Evolutionary conservation across 2,329 filamentous ascomycete genomes (phyloP).

Genomic region (Colletotrichum horii): DNA sequence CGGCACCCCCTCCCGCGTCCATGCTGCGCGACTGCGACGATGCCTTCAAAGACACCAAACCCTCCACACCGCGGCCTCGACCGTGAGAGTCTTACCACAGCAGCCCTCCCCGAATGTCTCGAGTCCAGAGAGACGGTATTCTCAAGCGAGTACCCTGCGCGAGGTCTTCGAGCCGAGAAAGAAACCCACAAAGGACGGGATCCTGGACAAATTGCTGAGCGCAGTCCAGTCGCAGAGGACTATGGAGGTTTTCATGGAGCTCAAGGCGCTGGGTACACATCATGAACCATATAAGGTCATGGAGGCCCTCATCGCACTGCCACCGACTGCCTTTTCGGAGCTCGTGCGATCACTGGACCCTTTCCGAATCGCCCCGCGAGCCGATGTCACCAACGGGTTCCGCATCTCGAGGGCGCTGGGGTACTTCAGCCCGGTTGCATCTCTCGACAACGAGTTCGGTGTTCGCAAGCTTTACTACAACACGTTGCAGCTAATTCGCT

Average conservation of each 20-base stretch:
- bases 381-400: conserved; percentile 53
- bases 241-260: conserved; percentile 25
- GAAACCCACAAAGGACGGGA: background rate
- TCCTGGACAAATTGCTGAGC: conserved; percentile 26
- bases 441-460: conserved; percentile 47
- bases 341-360: conserved; percentile 69
- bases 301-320: conserved; percentile 37
- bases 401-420: conserved; percentile 43
- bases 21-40: conserved; percentile 27
- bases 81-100: background rate
- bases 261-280: conserved; percentile 31
- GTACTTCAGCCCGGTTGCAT: conserved; percentile 40
- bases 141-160: background rate
- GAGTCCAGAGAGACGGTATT: background rate
- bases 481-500: conserved; percentile 40
- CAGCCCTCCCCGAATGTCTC: background rate
- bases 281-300: background rate
- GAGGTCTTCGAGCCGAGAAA: background rate
- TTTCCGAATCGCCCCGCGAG: conserved; percentile 47
- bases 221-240: conserved; percentile 35
- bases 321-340: conserved; percentile 64
- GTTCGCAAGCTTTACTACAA: conserved; percentile 45
- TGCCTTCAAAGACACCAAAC: conserved; percentile 1
- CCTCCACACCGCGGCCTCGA: background rate
- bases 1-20: conserved; percentile 29